Base-by-base conservation (phyloP, 805 yeast genomes). In the Candida lessepsii region DNA sequence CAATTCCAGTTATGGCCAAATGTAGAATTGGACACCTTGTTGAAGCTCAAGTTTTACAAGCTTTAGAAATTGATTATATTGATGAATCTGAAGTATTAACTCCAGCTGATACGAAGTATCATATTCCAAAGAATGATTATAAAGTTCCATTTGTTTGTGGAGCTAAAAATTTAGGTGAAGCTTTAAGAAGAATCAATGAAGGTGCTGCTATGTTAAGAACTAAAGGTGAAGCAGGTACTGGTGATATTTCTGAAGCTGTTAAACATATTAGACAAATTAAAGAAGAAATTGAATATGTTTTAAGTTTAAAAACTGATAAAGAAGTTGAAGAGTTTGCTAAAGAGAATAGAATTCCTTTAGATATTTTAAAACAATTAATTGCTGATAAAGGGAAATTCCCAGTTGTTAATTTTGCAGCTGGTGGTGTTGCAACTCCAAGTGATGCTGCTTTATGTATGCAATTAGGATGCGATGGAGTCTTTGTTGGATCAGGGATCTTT, bases 161-260 rank as follows among this genome's bases (percentile, higher is more conserved):
- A 28, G 87, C 90, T 43, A 81, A 80, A 58, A 77, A 85, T 63
- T 72, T 85, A 42, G 93, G 91, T 31, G 93, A 85, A 62, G 90
- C 91, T 2, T 71, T 85, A 49, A 76, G 93, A 60, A 75, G 95
- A 57, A 72, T 86, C 54, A 66, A 72, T 51, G 95, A 85, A 63
- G 93, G 93, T 50, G 91, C 93, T 26, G 90, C 91, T 23, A 83
- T 85, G 91, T 76, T 85, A 57, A 75, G 93, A 60, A 81, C 93
- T 49, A 85, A 85, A 65, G 95, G 95, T 50, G 95, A 85, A 60
- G 93, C 95, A 25, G 95, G 95, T 32, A 86, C 95, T 27, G 95
- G 95, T 40, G 93, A 85, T 61, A 80, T 85, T 39, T 78, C 86
- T 29, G 91, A 85, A 61, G 93, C 93, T 10, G 87, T 85, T 42